A percentile compares a stretch with the other conserved stretches of the same genome.
Evolutionary conservation across 108 stramenopile species (phyloP).

Genomic region (Parietichytrium sp.): DNA sequence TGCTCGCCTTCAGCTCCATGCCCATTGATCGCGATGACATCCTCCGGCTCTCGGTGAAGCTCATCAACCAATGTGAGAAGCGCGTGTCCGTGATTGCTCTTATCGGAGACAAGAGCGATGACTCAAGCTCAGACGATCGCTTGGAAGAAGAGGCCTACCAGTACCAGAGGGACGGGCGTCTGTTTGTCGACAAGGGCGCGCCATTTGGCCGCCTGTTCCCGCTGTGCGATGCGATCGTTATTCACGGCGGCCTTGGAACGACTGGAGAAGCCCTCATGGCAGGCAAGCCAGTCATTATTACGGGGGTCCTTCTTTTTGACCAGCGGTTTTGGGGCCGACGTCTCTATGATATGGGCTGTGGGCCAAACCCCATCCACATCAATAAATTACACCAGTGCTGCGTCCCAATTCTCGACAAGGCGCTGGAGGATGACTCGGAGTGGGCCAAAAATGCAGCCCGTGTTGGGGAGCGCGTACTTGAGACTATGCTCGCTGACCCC

Average conservation of each 20-base stretch:
- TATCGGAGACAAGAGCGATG: neutral
- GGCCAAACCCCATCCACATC: slow-evolving; percentile 9
- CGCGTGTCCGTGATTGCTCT: neutral
- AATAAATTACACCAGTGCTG: neutral
- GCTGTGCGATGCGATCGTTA: slow-evolving; percentile 1
- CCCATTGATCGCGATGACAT: neutral
- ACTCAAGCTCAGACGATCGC: neutral
- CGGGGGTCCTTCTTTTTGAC: slow-evolving; percentile 33
- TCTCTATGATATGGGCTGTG: neutral
- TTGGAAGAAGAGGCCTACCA: neutral
- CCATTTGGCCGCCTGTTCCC: slow-evolving; percentile 20
- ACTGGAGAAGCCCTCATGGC: slow-evolving; percentile 37
- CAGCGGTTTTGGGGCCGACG: slow-evolving; percentile 38
- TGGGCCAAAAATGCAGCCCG: neutral
- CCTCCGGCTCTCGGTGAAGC: neutral
- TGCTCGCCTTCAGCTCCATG: slow-evolving; percentile 13
- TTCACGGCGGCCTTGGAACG: slow-evolving; percentile 27
- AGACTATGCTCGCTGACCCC: neutral
- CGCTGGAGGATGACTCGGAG: slow-evolving; percentile 23
- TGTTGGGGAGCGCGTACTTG: neutral
- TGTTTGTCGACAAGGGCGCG: slow-evolving; percentile 9
- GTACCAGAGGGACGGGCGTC: neutral
- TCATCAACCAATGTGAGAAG: neutral
- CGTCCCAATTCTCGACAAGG: slow-evolving; percentile 16
- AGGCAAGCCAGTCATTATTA: slow-evolving; percentile 22